Conservation (phyloP, 768 basidiomycete species). For the Wakefieldia striispora region DNA sequence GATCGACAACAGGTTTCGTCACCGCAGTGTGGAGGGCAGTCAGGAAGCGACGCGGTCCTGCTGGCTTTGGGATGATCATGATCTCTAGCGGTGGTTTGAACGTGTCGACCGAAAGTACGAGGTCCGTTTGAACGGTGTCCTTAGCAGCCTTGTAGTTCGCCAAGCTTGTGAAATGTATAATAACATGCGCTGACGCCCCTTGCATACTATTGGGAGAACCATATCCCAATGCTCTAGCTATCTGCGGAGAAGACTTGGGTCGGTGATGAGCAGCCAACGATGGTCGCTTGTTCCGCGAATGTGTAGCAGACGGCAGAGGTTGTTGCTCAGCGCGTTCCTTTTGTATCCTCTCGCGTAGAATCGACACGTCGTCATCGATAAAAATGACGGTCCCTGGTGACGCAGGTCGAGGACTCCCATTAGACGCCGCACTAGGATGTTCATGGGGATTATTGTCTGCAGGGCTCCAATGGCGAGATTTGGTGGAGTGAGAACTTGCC, state of each 20-base stretch:
- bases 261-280: conserved; percentile 66
- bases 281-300: conserved; percentile 58
- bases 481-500: conserved; percentile 9
- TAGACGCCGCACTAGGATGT: conserved; percentile 13
- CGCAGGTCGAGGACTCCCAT: conserved; percentile 24
- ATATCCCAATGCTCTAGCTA: conserved; percentile 54
- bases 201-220: conserved; percentile 28
- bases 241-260: conserved; percentile 77
- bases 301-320: conserved; percentile 36
- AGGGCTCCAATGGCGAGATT: conserved; percentile 22
- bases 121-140: conserved; percentile 70
- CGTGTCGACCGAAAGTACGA: conserved; percentile 43
- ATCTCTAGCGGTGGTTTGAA: conserved; percentile 73
- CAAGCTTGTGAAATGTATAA: conserved; percentile 90
- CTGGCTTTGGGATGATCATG: conserved; percentile 96
- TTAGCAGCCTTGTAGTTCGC: conserved; percentile 86
- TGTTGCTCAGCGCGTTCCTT: conserved; percentile 58
- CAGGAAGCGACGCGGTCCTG: conserved; percentile 89
- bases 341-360: conserved; percentile 73
- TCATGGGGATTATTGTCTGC: conserved; percentile 22
- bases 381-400: conserved; percentile 65
- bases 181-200: conserved; percentile 37
- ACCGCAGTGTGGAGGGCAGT: conserved; percentile 91
- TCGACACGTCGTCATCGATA: conserved; percentile 88
- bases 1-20: conserved; percentile 83